Conservation (phyloP, 2,329 filamentous ascomycete genomes). For the Fusarium metavorans region DNA sequence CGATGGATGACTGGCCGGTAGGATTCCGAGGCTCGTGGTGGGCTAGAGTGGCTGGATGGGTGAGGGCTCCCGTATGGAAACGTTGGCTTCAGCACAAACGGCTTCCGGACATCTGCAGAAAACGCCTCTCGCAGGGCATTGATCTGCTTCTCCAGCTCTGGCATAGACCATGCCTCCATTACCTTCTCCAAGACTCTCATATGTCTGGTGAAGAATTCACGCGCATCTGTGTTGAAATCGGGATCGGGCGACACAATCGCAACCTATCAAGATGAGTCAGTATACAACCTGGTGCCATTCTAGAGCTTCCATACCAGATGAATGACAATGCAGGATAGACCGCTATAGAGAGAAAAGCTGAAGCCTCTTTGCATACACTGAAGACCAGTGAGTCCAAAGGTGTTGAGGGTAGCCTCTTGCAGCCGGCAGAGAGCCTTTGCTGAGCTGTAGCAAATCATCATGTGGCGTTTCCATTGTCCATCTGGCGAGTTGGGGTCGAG, state of each 20-base stretch:
- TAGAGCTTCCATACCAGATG: slow-evolving; percentile 76
- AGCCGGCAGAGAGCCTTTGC: slow-evolving; percentile 88
- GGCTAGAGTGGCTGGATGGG: slow-evolving; percentile 72
- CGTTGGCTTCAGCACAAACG: slow-evolving; percentile 88
- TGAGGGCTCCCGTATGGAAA: slow-evolving; percentile 89
- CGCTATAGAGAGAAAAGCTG: slow-evolving; percentile 94
- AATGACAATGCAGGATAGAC: slow-evolving; percentile 91
- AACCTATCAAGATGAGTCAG: slow-evolving; percentile 66
- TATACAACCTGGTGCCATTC: background rate
- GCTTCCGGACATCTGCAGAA: slow-evolving; percentile 84
- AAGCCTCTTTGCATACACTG: slow-evolving; percentile 94
- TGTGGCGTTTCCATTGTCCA: slow-evolving; percentile 87
- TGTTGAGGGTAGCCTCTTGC: slow-evolving; percentile 83
- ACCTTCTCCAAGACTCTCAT: slow-evolving; percentile 94
- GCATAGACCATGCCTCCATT: slow-evolving; percentile 85
- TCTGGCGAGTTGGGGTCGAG: slow-evolving; percentile 78
- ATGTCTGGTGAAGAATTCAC: slow-evolving; percentile 90
- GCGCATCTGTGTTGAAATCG: slow-evolving; percentile 84
- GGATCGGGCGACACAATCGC: slow-evolving; percentile 94
- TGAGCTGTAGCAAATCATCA: slow-evolving; percentile 86
- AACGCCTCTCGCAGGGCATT: slow-evolving; percentile 91
- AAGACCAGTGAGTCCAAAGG: slow-evolving; percentile 82
- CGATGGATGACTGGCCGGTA: slow-evolving; percentile 62
- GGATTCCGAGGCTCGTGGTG: slow-evolving; percentile 64
- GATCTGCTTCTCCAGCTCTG: slow-evolving; percentile 90